Evolutionary conservation across 2,329 filamentous ascomycete species (phyloP).

Genomic region (Didymella exigua): DNA sequence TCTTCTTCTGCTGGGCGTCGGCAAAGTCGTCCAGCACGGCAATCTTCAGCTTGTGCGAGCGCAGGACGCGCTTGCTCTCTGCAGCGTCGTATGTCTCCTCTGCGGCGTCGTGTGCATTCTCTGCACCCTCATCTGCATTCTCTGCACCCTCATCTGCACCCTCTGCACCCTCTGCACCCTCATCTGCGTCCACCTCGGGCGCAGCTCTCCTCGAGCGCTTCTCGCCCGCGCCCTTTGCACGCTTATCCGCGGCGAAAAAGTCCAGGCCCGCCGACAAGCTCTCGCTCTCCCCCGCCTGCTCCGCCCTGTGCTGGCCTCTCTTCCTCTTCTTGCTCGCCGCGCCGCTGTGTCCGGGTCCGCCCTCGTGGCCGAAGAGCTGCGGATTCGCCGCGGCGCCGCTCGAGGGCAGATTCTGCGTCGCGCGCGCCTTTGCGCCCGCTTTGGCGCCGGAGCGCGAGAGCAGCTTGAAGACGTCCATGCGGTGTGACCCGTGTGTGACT

Average conservation of each 20-base stretch:
- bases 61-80: conserved; percentile 74
- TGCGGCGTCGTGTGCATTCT: conserved; percentile 72
- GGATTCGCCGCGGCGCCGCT: conserved; percentile 68
- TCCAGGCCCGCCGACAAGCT: conserved; percentile 48
- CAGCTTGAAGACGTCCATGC: conserved; percentile 75
- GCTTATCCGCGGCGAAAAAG: conserved; percentile 48
- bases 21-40: conserved; percentile 67
- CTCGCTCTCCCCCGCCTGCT: conserved; percentile 3
- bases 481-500: too few relatives aligned
- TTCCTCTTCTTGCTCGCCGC: conserved; percentile 50
- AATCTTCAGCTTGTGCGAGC: conserved; percentile 83
- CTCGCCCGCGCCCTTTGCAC: conserved; percentile 20
- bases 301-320: conserved; percentile 36
- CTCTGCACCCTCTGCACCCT: not conserved
- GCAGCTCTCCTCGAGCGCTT: conserved; percentile 24
- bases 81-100: conserved; percentile 63
- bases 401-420: conserved; percentile 63
- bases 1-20: conserved; percentile 53
- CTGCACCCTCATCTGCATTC: conserved; percentile 65
- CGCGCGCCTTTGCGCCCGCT: conserved; percentile 46
- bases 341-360: conserved; percentile 30
- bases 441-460: conserved; percentile 75
- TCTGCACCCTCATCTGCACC: conserved; percentile 48
- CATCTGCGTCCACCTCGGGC: conserved; percentile 12
- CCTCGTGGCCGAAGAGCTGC: conserved; percentile 66